These are phyloP conservation scores for Solanum neorickii DNA, from an alignment of 257 asterid genomes.

Conservation along the genomic window DNA sequence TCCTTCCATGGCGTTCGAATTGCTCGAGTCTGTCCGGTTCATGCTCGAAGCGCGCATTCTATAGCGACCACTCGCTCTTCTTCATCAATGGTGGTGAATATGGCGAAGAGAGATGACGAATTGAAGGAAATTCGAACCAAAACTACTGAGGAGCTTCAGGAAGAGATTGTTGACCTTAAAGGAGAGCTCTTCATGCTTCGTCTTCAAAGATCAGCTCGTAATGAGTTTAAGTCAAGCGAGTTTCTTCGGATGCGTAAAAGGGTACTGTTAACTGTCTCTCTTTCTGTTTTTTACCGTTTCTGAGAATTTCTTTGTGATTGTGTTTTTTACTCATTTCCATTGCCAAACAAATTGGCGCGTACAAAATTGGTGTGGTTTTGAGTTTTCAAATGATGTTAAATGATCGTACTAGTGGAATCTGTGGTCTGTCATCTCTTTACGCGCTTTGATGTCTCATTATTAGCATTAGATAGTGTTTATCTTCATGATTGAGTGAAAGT, in stretches of 20 bases:
- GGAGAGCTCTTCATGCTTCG: slow-evolving; percentile 99
- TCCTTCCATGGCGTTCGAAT: slow-evolving; percentile 60
- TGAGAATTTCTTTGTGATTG: background rate
- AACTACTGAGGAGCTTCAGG: slow-evolving; percentile 67
- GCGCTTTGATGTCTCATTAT: background rate
- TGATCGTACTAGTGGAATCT: background rate
- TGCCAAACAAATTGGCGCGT: too few species aligned
- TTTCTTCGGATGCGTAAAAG: slow-evolving; percentile 78
- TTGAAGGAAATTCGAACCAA: slow-evolving; percentile 68
- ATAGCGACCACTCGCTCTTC: slow-evolving; percentile 4
- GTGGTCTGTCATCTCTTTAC: background rate
- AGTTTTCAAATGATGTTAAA: background rate
- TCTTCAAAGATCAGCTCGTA: slow-evolving; percentile 84
- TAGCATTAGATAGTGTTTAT: background rate
- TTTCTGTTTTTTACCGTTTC: background rate
- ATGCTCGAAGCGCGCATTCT: slow-evolving; percentile 4
- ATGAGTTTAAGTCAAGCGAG: slow-evolving; percentile 88
- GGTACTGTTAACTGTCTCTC: slow-evolving; percentile 21
- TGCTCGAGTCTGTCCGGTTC: slow-evolving; percentile 36
- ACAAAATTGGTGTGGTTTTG: background rate
- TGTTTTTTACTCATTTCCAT: background rate
- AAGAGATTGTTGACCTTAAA: slow-evolving; percentile 57
- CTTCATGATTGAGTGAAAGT: background rate
- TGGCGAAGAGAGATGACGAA: slow-evolving; percentile 76
- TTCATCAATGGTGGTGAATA: slow-evolving; percentile 46